Base-by-base conservation (phyloP, 768 basidiomycete genomes). In the Russula sp. region DNA sequence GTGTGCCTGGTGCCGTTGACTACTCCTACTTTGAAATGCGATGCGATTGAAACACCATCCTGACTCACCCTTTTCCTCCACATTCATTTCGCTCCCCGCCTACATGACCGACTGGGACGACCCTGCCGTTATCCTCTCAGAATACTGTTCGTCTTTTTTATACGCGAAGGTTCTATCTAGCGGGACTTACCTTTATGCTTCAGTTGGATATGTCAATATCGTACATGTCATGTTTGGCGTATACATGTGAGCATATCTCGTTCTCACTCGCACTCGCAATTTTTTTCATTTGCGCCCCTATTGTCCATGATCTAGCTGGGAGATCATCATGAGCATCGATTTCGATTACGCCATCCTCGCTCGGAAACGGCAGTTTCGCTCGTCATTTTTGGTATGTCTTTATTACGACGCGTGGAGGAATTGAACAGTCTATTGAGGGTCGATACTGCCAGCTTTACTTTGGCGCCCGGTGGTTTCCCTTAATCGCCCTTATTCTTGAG, bases 201-300 rank as follows among this genome's bases (percentile, higher is more conserved):
- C 26, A 50, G 24, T 2, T 48, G 2, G 0, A 18, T 54, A 36
- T 18, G 30, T 46, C 30, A 61, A 66, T 24, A 3, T 57, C 2
- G 11, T 53, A n/a, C 59, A 59, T 50, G 4, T 60, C 34, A 16
- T 65, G 57, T 58, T 46, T 18, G 66, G 66, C 46, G 5, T 67
- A 52, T 57, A 55, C 58, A 60, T 65, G 66, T 64, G 53, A 36
- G 52, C 44, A 13, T 11, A 18, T 34, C 36, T 26, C 32, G 22
- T 22, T 24, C 38, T 51, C 30, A 32, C 28, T 40, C 14, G 0
- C 8, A 30, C 11, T 26, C 18, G 18, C 20, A 2, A 22, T 40
- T 13, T 13, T 14, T 18, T 57, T 16, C n/a, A 46, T 46, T 44
- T 34, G 34, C 10, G 22, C 46, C 26, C 10, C 26, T 22, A 22